Evolutionary conservation across 257 asterid species (phyloP).

Genomic region (Lavandula angustifolia): DNA sequence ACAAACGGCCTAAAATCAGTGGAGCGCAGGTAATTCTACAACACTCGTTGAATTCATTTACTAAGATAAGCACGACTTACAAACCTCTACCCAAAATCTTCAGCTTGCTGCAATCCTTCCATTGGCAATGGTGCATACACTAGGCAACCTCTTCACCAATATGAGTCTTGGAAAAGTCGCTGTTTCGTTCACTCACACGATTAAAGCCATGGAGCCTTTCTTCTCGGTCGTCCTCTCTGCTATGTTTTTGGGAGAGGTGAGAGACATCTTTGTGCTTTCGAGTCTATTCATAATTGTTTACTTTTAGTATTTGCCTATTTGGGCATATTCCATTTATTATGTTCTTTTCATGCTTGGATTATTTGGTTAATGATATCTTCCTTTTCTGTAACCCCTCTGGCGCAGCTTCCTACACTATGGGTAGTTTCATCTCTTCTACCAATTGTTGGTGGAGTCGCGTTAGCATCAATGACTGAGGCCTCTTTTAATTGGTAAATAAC

Average conservation of each 20-base stretch:
- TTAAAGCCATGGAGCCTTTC: slow-evolving; percentile 99
- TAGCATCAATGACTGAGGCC: slow-evolving; percentile 96
- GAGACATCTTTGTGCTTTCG: background rate
- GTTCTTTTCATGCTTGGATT: background rate
- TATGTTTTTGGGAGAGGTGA: slow-evolving; percentile 94
- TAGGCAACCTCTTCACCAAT: slow-evolving; percentile 93
- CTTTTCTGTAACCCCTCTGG: slow-evolving; percentile 14
- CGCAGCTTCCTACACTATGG: slow-evolving; percentile 83
- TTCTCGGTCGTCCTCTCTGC: slow-evolving; percentile 94
- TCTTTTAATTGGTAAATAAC: slow-evolving; percentile 84
- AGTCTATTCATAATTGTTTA: slow-evolving; percentile 11
- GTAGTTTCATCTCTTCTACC: slow-evolving; percentile 87
- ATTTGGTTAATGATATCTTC: slow-evolving; percentile 1
- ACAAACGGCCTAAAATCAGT: slow-evolving; percentile 86
- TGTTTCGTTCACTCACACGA: slow-evolving; percentile 95
- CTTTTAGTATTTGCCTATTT: background rate
- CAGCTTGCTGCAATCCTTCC: slow-evolving; percentile 92
- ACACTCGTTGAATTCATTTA: slow-evolving; percentile 19
- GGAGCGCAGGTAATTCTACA: slow-evolving; percentile 66
- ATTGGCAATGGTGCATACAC: slow-evolving; percentile 78
- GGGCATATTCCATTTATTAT: background rate
- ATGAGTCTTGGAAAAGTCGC: slow-evolving; percentile 99
- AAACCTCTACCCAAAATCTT: slow-evolving; percentile 28
- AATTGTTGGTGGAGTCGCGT: slow-evolving; percentile 93
- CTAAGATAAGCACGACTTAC: background rate